Conservation (phyloP, 768 basidiomycete genomes). For the Multifurca ochricompacta region DNA sequence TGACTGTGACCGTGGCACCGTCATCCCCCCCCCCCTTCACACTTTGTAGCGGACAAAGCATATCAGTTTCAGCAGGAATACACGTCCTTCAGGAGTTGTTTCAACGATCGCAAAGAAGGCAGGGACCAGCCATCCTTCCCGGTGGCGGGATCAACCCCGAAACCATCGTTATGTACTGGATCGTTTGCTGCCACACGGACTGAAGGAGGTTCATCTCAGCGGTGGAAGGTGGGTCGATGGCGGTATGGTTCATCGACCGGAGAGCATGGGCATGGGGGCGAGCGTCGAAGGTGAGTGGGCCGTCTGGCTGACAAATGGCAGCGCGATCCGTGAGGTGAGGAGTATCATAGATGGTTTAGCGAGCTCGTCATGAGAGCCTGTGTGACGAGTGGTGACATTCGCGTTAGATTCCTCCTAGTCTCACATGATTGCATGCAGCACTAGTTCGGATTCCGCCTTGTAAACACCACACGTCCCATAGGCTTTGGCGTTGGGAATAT, state of each 20-base stretch:
- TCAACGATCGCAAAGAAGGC: slow-evolving; percentile 3
- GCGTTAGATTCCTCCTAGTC: no score
- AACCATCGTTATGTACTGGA: slow-evolving; percentile 44
- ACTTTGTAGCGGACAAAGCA: slow-evolving; percentile 43
- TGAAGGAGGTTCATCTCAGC: slow-evolving; percentile 68
- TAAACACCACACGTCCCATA: no score
- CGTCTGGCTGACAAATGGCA: slow-evolving; percentile 56
- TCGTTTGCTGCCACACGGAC: slow-evolving; percentile 44
- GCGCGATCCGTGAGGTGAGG: slow-evolving; percentile 45
- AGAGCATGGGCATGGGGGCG: slow-evolving; percentile 63
- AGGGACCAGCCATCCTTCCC: slow-evolving; percentile 42
- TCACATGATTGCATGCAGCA: not conserved
- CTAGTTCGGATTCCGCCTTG: no score
- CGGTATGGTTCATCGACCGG: slow-evolving; percentile 41
- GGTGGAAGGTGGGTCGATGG: slow-evolving; percentile 58
- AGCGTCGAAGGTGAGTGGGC: slow-evolving; percentile 52
- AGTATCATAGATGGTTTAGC: slow-evolving; percentile 34
- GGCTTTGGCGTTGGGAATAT: no score
- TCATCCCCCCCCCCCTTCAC: no score
- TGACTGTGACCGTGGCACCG: not conserved
- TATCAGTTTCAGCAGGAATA: slow-evolving; percentile 28
- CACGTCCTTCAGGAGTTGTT: slow-evolving; percentile 22
- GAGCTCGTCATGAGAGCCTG: not conserved
- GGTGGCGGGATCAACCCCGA: slow-evolving; percentile 66
- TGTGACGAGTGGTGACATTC: not conserved